Base-by-base conservation (phyloP, 2,329 filamentous ascomycete species). In the Pyrenochaeta sp. region DNA sequence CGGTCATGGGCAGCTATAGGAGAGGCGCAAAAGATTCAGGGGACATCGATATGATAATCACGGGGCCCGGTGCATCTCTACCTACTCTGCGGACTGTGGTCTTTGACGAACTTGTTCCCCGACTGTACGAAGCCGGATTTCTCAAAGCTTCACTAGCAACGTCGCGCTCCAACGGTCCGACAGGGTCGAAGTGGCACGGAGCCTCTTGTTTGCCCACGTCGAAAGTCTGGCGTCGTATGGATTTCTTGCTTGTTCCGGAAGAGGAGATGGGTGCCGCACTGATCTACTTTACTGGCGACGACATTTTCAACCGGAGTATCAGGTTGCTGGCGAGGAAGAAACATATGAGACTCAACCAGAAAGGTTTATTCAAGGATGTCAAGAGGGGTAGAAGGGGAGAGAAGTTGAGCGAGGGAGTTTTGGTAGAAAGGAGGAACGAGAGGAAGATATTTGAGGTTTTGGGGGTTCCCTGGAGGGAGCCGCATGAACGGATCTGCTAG, bases 221-320 rank as follows among this genome's bases (percentile, higher is more conserved):
- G 60, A 75, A 45, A 0, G 74, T 85, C 0, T 97, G 92, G 93
- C 85, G 93, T 8, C 86, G 93, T 1, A 90, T 97, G 59, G 93
- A 97, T 72, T 85, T 97, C 22, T 81, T 97, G 1, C 84, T 96
- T 3, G 93, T 97, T 0, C 93, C 93, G 0, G 88, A 88, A 65
- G 82, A 85, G 1, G 89, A 97, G 76, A 83, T 92, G 50, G 94
- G 94, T 1, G 93, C 91, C 0, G 93, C 93, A 0, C 75, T 97
- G 60, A 85, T 97, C n/a, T 97, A 97, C 73, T 98, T 97, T 72
- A 97, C 94, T 0, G 94, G 94, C 0, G 95, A 97, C 66, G 93
- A 97, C 73, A 90, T 97, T 34, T 97, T 97, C 80, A 97, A 97
- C 75, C 84, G 93, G 15, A 96, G 91, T 71, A 86, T 97, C 75